Conservation (phyloP, 139 green algal genomes). For the Ettlia oleoabundans region DNA sequence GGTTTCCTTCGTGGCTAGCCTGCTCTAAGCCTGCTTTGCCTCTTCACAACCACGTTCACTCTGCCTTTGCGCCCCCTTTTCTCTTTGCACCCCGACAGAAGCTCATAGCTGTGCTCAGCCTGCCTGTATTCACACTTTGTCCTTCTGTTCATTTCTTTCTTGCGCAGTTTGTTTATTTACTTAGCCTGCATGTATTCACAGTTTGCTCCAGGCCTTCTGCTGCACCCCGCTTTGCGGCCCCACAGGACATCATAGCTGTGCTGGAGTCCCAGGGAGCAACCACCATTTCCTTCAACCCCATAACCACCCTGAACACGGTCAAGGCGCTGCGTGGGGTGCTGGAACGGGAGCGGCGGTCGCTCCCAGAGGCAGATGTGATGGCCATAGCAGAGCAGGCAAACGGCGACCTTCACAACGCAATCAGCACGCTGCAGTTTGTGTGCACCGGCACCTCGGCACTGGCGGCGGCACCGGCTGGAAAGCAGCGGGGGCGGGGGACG, state of each 20-base stretch:
- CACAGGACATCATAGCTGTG: constrained; percentile 63
- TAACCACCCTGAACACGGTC: constrained; percentile 45
- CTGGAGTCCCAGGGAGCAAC: constrained; percentile 52
- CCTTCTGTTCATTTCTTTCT: background rate
- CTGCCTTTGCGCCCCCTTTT: no score
- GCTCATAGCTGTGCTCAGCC: background rate
- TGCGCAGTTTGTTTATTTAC: background rate
- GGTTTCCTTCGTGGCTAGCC: no score
- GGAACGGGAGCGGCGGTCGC: constrained; percentile 23
- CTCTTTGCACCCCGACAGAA: background rate
- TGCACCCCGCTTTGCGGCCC: background rate
- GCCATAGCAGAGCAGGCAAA: constrained; percentile 43
- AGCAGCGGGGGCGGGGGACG: background rate
- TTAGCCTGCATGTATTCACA: no score
- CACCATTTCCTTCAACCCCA: constrained; percentile 74
- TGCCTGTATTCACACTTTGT: background rate
- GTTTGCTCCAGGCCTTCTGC: no score
- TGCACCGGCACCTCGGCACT: background rate
- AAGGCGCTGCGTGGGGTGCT: constrained; percentile 46
- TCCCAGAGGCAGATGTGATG: constrained; percentile 20
- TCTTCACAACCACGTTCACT: no score
- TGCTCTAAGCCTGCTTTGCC: background rate
- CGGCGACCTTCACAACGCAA: constrained; percentile 57
- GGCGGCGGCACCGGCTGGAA: background rate
- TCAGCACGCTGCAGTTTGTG: constrained; percentile 57